These are phyloP conservation scores for Phyllosticta paracitricarpa DNA, from an alignment of 2,329 filamentous ascomycete genomes.

Conservation along the genomic window DNA sequence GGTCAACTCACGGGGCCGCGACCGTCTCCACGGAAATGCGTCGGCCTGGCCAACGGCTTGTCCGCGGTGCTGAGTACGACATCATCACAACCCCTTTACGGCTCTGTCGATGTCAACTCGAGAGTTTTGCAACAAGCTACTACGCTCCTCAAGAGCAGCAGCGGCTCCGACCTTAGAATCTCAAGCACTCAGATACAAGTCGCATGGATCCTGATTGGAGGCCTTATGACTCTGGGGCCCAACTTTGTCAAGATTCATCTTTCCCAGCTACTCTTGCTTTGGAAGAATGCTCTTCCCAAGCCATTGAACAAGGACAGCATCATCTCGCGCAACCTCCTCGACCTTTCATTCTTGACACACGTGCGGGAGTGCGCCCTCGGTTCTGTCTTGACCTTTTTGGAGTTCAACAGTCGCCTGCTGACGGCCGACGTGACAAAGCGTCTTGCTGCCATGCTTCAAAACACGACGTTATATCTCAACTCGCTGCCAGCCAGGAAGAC, in stretches of 20 bases:
- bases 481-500: slow-evolving; percentile 74
- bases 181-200: slow-evolving; percentile 95
- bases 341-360: slow-evolving; percentile 87
- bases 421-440: slow-evolving; percentile 91
- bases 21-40: slow-evolving; percentile 71
- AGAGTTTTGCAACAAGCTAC: slow-evolving; percentile 86
- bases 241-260: slow-evolving; percentile 99
- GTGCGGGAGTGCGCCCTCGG: slow-evolving; percentile 90
- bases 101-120: slow-evolving; percentile 91
- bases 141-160: slow-evolving; percentile 81
- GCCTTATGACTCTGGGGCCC: slow-evolving; percentile 88
- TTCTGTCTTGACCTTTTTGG: slow-evolving; percentile 82
- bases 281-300: slow-evolving; percentile 95
- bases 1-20: slow-evolving; percentile 63
- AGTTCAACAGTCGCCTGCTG: slow-evolving; percentile 84
- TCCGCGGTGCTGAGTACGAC: slow-evolving; percentile 87
- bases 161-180: slow-evolving; percentile 78
- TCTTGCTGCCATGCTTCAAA: slow-evolving; percentile 88
- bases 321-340: slow-evolving; percentile 69
- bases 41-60: slow-evolving; percentile 85
- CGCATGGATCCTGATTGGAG: slow-evolving; percentile 93
- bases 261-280: slow-evolving; percentile 82
- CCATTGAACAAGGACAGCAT: slow-evolving; percentile 90
- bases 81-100: slow-evolving; percentile 77
- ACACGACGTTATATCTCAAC: slow-evolving; percentile 81